phyloP scores from a whole-genome alignment of 495 filamentous ascomycete species.

The Patellaria atrata region DNA sequence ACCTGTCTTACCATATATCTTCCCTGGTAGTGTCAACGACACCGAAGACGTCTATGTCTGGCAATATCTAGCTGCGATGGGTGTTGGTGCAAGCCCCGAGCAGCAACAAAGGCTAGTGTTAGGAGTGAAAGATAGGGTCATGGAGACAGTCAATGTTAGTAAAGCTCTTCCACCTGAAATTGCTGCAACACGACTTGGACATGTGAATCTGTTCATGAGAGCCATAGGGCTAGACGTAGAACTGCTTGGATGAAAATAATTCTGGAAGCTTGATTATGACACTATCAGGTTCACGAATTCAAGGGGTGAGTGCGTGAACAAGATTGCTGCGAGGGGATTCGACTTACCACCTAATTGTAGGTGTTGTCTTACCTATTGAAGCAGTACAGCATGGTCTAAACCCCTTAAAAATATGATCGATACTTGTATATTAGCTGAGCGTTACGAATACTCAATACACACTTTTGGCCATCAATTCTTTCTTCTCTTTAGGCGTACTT shows the following conservation, averaged over 20 bases:
- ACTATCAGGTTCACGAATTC: too few species aligned
- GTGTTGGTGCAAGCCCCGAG: constrained; percentile 78
- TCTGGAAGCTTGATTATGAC: not conserved
- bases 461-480: too few species aligned
- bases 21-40: constrained; percentile 57
- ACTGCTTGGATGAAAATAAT: constrained; percentile 50
- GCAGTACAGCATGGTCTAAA: too few species aligned
- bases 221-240: constrained; percentile 96
- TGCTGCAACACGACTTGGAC: constrained; percentile 61
- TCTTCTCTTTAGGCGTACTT: too few species aligned
- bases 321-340: not conserved
- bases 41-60: constrained; percentile 75
- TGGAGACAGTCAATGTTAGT: constrained; percentile 80
- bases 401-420: too few species aligned
- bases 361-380: too few species aligned
- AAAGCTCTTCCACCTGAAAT: constrained; percentile 81
- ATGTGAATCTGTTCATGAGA: constrained; percentile 97
- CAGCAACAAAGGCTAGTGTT: constrained; percentile 90
- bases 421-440: too few species aligned
- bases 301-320: too few species aligned
- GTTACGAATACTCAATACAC: too few species aligned
- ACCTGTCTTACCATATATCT: constrained; percentile 64
- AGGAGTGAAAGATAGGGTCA: constrained; percentile 94
- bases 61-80: constrained; percentile 91
- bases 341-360: not conserved